These are phyloP conservation scores for Camellia oleifera DNA, from an alignment of 179 eudicot species.

Conservation along the genomic window DNA sequence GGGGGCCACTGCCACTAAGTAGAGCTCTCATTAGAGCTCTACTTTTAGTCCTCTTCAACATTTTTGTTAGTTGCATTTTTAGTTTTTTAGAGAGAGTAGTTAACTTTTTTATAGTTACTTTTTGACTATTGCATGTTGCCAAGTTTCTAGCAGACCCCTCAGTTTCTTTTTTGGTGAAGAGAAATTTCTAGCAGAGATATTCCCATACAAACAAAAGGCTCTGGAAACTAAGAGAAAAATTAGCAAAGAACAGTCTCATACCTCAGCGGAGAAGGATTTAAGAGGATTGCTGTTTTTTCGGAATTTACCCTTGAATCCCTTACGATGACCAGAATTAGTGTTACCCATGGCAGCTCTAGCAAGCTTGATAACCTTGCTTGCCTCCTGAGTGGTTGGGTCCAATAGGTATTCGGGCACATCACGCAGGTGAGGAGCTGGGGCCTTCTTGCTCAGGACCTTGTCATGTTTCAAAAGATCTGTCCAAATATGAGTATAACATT, in stretches of 20 bases:
- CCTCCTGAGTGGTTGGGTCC: slow-evolving; percentile 85
- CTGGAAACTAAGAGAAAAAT: background rate
- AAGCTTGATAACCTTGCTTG: slow-evolving; percentile 85
- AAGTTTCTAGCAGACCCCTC: too few species aligned
- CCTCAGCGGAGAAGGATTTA: slow-evolving; percentile 79
- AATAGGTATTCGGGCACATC: slow-evolving; percentile 80
- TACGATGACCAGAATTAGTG: slow-evolving; percentile 31
- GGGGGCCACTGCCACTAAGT: too few species aligned
- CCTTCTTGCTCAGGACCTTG: slow-evolving; percentile 82
- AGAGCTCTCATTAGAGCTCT: too few species aligned
- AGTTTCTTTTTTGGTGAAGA: background rate
- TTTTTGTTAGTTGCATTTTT: background rate
- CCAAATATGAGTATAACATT: slow-evolving; percentile 15
- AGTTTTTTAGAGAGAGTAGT: background rate
- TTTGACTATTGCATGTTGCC: too few species aligned
- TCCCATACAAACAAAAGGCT: background rate
- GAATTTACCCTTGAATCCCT: slow-evolving; percentile 50
- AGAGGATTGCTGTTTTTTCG: slow-evolving; percentile 70
- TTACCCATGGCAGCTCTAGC: slow-evolving; percentile 92
- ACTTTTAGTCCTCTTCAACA: too few species aligned
- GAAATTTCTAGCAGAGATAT: background rate
- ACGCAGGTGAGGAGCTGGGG: slow-evolving; percentile 71
- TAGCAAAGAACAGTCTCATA: slow-evolving; percentile 17
- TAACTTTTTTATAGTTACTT: too few species aligned
- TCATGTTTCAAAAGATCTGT: slow-evolving; percentile 91